Conservation (phyloP, 139 green algal species). For the Chlamydomonas applanata region DNA sequence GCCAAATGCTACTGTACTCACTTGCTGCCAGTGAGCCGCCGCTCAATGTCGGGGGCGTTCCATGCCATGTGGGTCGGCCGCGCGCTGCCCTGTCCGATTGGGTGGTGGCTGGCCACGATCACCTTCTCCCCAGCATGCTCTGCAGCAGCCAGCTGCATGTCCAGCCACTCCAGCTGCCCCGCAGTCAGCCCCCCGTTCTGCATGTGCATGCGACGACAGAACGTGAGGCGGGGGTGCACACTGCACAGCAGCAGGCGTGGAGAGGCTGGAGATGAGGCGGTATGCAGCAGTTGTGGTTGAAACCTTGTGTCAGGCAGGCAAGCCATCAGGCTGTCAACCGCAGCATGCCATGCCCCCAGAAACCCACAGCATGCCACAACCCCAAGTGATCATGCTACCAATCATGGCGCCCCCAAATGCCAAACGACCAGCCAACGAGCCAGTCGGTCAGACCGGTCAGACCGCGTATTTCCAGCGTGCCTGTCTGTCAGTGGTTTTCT, state of each 20-base stretch:
- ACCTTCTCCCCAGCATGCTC: constrained; percentile 33
- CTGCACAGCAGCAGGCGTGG: not conserved
- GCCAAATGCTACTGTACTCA: no score
- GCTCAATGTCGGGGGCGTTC: constrained; percentile 43
- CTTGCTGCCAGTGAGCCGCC: constrained; percentile 24
- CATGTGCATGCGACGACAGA: not conserved
- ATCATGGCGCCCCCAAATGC: no score
- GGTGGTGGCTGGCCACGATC: constrained; percentile 56
- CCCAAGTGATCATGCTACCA: no score
- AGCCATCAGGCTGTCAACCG: no score
- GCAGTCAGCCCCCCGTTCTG: not conserved
- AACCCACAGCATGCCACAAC: no score
- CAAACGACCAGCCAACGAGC: no score
- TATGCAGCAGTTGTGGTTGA: no score
- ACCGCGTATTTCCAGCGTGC: not conserved
- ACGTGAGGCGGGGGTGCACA: not conserved
- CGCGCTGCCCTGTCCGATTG: constrained; percentile 38
- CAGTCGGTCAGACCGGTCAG: not conserved
- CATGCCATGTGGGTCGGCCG: constrained; percentile 56
- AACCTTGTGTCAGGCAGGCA: no score
- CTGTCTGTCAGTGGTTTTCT: no score
- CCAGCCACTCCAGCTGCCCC: constrained; percentile 32
- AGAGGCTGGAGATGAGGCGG: no score
- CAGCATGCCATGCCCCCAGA: no score
- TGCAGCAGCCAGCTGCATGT: constrained; percentile 29